Percentiles rank a stretch among this genome's conserved stretches.
Conservation (phyloP, 257 asterid species). For the Striga asiatica region DNA sequence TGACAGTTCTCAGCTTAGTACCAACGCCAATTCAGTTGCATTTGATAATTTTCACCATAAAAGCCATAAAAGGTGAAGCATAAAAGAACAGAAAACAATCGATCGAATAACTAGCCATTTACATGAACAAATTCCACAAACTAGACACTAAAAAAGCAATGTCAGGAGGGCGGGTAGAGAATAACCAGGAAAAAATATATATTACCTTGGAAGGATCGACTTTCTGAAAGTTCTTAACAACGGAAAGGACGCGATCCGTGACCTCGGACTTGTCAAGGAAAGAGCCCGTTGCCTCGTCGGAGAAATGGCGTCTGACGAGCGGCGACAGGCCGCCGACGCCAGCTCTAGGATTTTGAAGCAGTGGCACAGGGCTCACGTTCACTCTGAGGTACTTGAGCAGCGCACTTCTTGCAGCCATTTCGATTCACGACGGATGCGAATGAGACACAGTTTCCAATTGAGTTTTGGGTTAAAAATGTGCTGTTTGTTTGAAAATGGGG, state of each 20-base stretch:
- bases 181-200: neutral
- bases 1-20: too few relatives aligned
- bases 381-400: conserved; percentile 51
- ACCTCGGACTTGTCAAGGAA: conserved; percentile 75
- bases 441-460: neutral
- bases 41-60: too few relatives aligned
- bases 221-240: conserved; percentile 66
- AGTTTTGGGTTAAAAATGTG: too few relatives aligned
- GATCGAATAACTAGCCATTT: too few relatives aligned
- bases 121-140: neutral
- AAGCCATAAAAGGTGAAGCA: too few relatives aligned
- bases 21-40: too few relatives aligned
- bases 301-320: conserved; percentile 41
- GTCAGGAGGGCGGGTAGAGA: neutral
- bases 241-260: conserved; percentile 52
- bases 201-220: conserved; percentile 63
- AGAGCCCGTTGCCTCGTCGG: conserved; percentile 50
- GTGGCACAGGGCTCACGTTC: conserved; percentile 21
- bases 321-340: conserved; percentile 22
- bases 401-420: conserved; percentile 51
- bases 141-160: neutral
- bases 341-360: conserved; percentile 20
- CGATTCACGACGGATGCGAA: neutral
- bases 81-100: too few relatives aligned
- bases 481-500: too few relatives aligned